Conservation (phyloP, 805 yeast genomes). For the Zygosaccharomyces kombuchaensis region DNA sequence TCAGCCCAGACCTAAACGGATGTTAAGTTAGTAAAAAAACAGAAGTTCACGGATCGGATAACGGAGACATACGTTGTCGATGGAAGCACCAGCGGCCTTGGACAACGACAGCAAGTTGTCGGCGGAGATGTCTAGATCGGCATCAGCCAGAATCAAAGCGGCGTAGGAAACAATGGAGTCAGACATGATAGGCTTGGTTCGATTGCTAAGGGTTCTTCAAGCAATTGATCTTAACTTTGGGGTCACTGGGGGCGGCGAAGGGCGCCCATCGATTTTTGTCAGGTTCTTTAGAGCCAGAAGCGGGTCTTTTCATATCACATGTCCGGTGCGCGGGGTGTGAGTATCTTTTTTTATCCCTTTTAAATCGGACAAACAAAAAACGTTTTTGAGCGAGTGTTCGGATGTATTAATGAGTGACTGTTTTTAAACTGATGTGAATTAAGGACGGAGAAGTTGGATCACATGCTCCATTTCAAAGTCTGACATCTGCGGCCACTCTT, state of each 20-base stretch:
- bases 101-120: constrained; percentile 71
- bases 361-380: background rate
- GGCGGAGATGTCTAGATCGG: constrained; percentile 88
- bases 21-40: background rate
- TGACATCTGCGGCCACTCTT: no score
- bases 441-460: no score
- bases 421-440: no score
- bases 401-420: background rate
- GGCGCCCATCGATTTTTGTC: background rate
- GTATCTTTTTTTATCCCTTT: no score
- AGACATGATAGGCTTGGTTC: constrained; percentile 52
- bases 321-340: background rate
- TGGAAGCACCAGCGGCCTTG: constrained; percentile 73
- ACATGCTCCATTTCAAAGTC: no score
- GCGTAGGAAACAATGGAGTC: constrained; percentile 97
- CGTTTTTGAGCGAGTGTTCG: background rate
- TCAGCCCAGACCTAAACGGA: constrained; percentile 58
- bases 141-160: constrained; percentile 97
- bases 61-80: constrained; percentile 44
- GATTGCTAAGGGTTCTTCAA: background rate
- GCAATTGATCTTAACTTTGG: background rate
- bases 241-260: background rate
- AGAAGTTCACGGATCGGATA: background rate
- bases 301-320: background rate
- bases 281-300: background rate